Evolutionary conservation across 2,329 filamentous ascomycete species (phyloP).

Genomic region (Lachnellula hyalina): DNA sequence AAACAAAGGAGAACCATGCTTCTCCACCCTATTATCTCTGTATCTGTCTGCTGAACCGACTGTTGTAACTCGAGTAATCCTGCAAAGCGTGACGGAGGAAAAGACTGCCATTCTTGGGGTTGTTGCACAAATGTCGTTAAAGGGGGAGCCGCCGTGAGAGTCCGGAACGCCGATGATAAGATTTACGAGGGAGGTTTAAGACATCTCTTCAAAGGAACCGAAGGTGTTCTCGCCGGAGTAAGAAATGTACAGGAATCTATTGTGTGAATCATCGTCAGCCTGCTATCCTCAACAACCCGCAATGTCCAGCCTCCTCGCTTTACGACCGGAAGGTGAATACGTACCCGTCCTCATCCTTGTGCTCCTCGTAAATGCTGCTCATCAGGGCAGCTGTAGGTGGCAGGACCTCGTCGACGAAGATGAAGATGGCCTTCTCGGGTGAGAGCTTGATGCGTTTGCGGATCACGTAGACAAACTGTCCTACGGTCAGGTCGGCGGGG

Average conservation of each 20-base stretch:
- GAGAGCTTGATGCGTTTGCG: constrained; percentile 99
- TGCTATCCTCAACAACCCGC: constrained; percentile 5
- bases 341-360: constrained; percentile 75
- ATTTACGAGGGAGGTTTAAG: constrained; percentile 1
- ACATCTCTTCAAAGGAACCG: constrained; percentile 55
- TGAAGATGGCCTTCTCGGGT: constrained; percentile 99
- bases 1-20: not conserved
- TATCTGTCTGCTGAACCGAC: not conserved
- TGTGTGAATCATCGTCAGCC: not conserved
- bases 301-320: constrained; percentile 1
- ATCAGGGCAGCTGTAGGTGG: constrained; percentile 95
- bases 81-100: constrained; percentile 4
- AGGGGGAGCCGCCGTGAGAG: constrained; percentile 1
- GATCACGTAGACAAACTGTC: constrained; percentile 99
- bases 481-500: constrained; percentile 93
- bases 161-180: constrained; percentile 11
- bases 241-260: constrained; percentile 85
- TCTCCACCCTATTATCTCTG: not conserved
- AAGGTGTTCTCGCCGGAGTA: constrained; percentile 99
- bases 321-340: constrained; percentile 21
- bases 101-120: constrained; percentile 17
- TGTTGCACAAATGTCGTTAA: constrained; percentile 1
- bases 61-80: constrained; percentile 9
- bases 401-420: constrained; percentile 98
- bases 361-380: constrained; percentile 99